phyloP scores from a whole-genome alignment of 2,329 filamentous ascomycete genomes.

The Didymella exigua region DNA sequence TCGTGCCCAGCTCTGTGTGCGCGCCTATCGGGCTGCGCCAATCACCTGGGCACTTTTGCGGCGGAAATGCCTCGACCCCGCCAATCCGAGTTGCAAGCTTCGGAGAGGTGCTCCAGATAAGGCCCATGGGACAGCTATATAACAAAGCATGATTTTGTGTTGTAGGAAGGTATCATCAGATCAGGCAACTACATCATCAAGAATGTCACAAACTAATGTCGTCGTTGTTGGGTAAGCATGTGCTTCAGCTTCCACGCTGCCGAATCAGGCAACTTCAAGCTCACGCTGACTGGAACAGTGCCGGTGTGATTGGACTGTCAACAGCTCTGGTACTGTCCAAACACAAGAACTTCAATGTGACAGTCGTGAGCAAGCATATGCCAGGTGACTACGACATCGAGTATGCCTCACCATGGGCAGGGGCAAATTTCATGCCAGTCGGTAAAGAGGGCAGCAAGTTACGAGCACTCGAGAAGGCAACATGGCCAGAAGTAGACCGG shows the following conservation, averaged over 20 bases:
- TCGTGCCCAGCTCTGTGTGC: slow-evolving; percentile 24
- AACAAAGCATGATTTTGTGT: slow-evolving; percentile 1
- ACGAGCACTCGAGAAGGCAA: slow-evolving; percentile 51
- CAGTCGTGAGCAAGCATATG: slow-evolving; percentile 84
- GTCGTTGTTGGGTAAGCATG: slow-evolving; percentile 56
- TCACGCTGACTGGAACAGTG: slow-evolving; percentile 50
- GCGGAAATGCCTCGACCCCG: slow-evolving; percentile 12
- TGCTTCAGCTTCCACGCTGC: slow-evolving; percentile 5
- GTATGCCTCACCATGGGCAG: slow-evolving; percentile 88
- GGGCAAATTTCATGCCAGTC: slow-evolving; percentile 74
- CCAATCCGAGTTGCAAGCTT: slow-evolving; percentile 1
- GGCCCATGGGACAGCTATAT: slow-evolving; percentile 7
- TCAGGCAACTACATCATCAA: background rate
- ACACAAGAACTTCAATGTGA: slow-evolving; percentile 64
- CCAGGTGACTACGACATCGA: slow-evolving; percentile 91
- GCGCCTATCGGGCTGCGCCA: slow-evolving; percentile 10
- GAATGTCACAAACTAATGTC: slow-evolving; percentile 42
- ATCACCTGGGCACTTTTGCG: slow-evolving; percentile 5
- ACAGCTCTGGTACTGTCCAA: slow-evolving; percentile 67
- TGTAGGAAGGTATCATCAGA: background rate
- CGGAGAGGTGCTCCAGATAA: slow-evolving; percentile 2
- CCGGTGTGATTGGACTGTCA: slow-evolving; percentile 69
- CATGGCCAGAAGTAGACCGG: slow-evolving; percentile 53
- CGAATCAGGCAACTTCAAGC: background rate
- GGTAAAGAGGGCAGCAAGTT: slow-evolving; percentile 49